A percentile compares a stretch with the other conserved stretches of the same genome.
phyloP scores from a whole-genome alignment of 805 yeast genomes.

The Yamadazyma phyllophila region DNA sequence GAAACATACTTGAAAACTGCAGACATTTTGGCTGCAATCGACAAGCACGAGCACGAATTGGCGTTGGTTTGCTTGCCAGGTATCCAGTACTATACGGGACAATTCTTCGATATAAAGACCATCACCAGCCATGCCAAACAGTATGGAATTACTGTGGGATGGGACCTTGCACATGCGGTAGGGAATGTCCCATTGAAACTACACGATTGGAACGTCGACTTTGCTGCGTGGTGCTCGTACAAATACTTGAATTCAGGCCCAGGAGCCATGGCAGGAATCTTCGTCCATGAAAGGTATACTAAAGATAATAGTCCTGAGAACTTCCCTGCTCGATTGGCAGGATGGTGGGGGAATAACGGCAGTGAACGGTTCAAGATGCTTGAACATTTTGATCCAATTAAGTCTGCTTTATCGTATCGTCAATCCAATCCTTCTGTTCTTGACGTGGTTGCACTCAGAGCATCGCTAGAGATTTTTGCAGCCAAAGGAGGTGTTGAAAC shows the following conservation, averaged over 20 bases:
- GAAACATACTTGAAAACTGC: constrained; percentile 59
- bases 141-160: constrained; percentile 63
- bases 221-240: constrained; percentile 94
- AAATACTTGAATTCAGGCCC: constrained; percentile 92
- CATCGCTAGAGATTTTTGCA: constrained; percentile 61
- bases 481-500: constrained; percentile 61
- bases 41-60: constrained; percentile 54
- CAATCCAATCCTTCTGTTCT: constrained; percentile 90
- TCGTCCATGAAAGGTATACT: constrained; percentile 58
- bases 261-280: constrained; percentile 88
- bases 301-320: constrained; percentile 24
- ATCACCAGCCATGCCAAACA: constrained; percentile 64
- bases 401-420: constrained; percentile 84
- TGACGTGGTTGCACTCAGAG: constrained; percentile 71
- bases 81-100: constrained; percentile 91
- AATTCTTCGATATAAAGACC: constrained; percentile 67
- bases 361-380: constrained; percentile 73
- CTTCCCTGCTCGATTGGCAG: constrained; percentile 72
- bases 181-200: constrained; percentile 78
- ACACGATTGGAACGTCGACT: constrained; percentile 90
- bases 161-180: constrained; percentile 95
- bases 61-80: constrained; percentile 84
- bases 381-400: constrained; percentile 72
- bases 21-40: constrained; percentile 57
- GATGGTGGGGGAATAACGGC: constrained; percentile 95